Evolutionary conservation across 352 stramenopile genomes (phyloP).

Genomic region (Pythium periplocum): DNA sequence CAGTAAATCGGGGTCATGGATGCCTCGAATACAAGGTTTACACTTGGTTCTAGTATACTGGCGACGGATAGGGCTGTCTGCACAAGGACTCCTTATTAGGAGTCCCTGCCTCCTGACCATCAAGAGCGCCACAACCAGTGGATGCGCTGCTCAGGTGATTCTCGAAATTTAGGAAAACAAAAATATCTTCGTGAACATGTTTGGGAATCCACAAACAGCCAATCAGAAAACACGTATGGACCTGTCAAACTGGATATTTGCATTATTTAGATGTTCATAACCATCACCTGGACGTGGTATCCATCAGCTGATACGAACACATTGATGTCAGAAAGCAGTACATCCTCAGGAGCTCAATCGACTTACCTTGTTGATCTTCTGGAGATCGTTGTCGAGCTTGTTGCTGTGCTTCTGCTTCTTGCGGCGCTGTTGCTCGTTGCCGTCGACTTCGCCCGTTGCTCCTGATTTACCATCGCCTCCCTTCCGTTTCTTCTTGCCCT

Average conservation of each 20-base stretch:
- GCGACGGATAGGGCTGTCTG: constrained; percentile 12
- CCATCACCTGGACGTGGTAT: no score
- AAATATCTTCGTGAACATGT: no score
- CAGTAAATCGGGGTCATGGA: constrained; percentile 13
- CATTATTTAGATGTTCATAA: no score
- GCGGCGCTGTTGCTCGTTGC: constrained; percentile 24
- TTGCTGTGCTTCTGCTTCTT: constrained; percentile 66
- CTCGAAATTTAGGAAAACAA: no score
- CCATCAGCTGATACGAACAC: no score
- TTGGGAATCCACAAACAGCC: no score
- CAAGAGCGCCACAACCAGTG: constrained; percentile 22
- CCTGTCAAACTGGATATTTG: no score
- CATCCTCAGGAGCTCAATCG: no score
- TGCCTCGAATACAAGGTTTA: not conserved
- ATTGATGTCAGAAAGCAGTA: no score
- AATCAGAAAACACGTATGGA: no score
- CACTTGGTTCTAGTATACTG: constrained; percentile 5
- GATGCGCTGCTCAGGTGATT: constrained; percentile 1
- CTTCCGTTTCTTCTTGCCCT: constrained; percentile 29
- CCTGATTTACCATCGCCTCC: constrained; percentile 14
- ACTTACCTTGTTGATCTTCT: constrained; percentile 71
- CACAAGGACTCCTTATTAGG: constrained; percentile 5
- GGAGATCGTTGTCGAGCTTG: constrained; percentile 60
- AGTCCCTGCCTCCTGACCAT: constrained; percentile 1
- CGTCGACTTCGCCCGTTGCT: constrained; percentile 4